Evolutionary conservation across 495 filamentous ascomycete genomes (phyloP).

Genomic region (Neurospora intermedia): DNA sequence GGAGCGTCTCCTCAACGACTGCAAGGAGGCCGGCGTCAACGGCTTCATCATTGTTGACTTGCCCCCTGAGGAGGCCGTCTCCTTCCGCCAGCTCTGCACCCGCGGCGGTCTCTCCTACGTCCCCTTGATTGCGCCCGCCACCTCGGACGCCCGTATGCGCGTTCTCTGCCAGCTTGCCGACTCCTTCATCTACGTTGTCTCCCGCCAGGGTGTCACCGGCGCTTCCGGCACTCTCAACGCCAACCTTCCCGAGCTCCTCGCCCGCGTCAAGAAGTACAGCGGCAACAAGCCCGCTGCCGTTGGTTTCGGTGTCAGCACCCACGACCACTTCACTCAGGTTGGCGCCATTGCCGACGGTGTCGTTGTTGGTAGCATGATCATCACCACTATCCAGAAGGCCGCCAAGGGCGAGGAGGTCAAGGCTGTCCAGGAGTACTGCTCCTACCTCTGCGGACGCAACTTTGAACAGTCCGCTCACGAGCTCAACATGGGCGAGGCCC

Average conservation of each 20-base stretch:
- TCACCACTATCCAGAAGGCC: constrained; percentile 66
- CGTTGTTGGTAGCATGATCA: constrained; percentile 92
- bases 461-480: constrained; percentile 42
- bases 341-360: constrained; percentile 81
- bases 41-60: constrained; percentile 97
- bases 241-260: constrained; percentile 68
- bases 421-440: constrained; percentile 76
- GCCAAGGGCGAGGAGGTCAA: constrained; percentile 57
- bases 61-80: constrained; percentile 91
- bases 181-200: constrained; percentile 98
- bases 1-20: constrained; percentile 75
- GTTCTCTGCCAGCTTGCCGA: constrained; percentile 93
- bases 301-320: constrained; percentile 92
- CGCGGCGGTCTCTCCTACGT: constrained; percentile 80
- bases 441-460: constrained; percentile 59
- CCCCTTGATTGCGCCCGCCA: constrained; percentile 87
- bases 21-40: constrained; percentile 78
- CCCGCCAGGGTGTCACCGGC: constrained; percentile 93
- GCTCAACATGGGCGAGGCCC: constrained; percentile 54
- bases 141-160: constrained; percentile 87
- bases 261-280: constrained; percentile 84
- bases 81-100: constrained; percentile 77
- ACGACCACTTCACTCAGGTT: constrained; percentile 84
- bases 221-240: constrained; percentile 71
- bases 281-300: constrained; percentile 81